phyloP scores from a whole-genome alignment of 352 stramenopile species.

The Phytophthora pseudosyringae region DNA sequence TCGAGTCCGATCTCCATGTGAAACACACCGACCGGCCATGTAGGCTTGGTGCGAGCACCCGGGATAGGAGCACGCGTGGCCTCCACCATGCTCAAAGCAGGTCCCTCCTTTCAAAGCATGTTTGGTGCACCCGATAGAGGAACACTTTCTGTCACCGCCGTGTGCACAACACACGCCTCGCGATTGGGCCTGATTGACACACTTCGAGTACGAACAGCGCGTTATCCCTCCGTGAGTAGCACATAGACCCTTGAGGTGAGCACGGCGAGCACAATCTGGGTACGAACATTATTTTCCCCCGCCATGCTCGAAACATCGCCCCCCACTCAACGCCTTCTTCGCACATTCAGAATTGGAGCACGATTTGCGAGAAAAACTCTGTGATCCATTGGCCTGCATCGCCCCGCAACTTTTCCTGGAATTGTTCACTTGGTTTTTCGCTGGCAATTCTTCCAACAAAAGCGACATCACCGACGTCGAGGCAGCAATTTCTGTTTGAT shows the following conservation, averaged over 20 bases:
- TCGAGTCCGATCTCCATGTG: not conserved
- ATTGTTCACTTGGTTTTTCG: not conserved
- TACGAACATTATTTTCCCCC: not conserved
- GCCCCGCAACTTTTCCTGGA: no score
- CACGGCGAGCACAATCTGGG: not conserved
- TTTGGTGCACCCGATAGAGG: not conserved
- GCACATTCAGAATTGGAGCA: not conserved
- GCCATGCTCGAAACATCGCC: not conserved
- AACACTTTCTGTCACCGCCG: slow-evolving; percentile 2
- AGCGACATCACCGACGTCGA: not conserved
- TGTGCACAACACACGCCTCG: not conserved
- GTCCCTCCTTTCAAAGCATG: slow-evolving; percentile 3
- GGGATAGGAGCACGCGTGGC: not conserved
- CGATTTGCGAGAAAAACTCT: not conserved
- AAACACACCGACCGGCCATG: slow-evolving; percentile 1
- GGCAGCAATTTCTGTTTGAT: not conserved
- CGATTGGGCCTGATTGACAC: not conserved
- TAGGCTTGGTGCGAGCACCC: slow-evolving; percentile 4
- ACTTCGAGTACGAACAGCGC: not conserved
- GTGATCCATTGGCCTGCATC: no score
- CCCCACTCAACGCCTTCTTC: not conserved
- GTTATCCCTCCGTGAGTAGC: not conserved
- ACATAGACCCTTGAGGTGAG: not conserved
- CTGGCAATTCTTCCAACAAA: not conserved
- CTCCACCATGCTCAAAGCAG: slow-evolving; percentile 3